phyloP scores from a whole-genome alignment of 805 yeast genomes.

The Candida railenensis region DNA sequence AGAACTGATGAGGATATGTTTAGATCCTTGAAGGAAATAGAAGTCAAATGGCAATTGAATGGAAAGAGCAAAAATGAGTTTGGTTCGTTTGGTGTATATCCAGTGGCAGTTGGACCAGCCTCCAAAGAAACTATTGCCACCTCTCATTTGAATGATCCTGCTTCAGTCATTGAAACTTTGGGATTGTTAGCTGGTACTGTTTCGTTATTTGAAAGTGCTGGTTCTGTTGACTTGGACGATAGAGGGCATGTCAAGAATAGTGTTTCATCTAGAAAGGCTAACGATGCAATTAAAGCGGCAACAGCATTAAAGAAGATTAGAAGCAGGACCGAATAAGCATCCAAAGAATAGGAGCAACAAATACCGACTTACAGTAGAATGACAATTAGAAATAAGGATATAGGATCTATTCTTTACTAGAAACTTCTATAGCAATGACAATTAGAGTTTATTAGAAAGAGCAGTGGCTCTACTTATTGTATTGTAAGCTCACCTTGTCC shows the following conservation, averaged over 20 bases:
- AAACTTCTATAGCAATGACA: no score
- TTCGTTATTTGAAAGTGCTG: slow-evolving; percentile 74
- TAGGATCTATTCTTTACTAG: no score
- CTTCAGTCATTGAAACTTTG: slow-evolving; percentile 79
- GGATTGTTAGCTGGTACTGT: slow-evolving; percentile 80
- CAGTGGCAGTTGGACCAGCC: slow-evolving; percentile 92
- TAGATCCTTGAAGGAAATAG: slow-evolving; percentile 65
- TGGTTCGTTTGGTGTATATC: slow-evolving; percentile 65
- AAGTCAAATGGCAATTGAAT: slow-evolving; percentile 47
- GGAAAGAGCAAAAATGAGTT: slow-evolving; percentile 43
- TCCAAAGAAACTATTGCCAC: slow-evolving; percentile 82
- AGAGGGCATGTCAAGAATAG: slow-evolving; percentile 65
- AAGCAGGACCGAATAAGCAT: background rate
- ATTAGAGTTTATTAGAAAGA: no score
- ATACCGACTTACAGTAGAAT: no score
- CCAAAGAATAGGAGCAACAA: background rate
- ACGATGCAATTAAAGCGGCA: slow-evolving; percentile 35
- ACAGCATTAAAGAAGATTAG: slow-evolving; percentile 8
- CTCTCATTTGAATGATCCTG: slow-evolving; percentile 80
- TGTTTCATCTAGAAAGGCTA: slow-evolving; percentile 42
- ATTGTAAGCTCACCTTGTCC: no score
- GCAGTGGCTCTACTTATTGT: no score
- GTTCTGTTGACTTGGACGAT: slow-evolving; percentile 72
- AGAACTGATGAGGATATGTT: slow-evolving; percentile 98
- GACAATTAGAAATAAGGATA: no score